Percentiles rank a stretch among this genome's conserved stretches.
These are phyloP conservation scores for Trametes hirsuta DNA, from an alignment of 1,284 basidiomycete genomes.

Conservation along the genomic window DNA sequence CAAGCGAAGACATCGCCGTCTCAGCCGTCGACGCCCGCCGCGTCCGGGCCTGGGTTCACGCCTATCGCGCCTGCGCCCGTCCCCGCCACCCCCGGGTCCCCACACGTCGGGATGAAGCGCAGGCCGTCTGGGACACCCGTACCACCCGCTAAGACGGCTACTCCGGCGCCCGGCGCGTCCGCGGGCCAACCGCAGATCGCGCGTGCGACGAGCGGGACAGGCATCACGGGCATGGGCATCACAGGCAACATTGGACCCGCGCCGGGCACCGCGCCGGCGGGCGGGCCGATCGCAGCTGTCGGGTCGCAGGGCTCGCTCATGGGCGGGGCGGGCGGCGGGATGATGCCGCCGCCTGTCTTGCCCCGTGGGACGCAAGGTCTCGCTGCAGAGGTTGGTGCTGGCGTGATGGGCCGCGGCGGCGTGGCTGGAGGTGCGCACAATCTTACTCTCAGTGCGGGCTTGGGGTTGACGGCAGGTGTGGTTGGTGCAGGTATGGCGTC, in stretches of 20 bases:
- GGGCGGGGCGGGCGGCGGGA: slow-evolving; percentile 22
- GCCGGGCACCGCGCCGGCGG: not conserved
- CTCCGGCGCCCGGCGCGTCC: slow-evolving; percentile 2
- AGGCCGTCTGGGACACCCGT: slow-evolving; percentile 27
- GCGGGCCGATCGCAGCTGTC: not conserved
- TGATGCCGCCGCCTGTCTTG: slow-evolving; percentile 23
- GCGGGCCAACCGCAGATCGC: slow-evolving; percentile 16
- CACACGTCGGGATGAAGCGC: slow-evolving; percentile 30
- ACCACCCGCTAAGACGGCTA: slow-evolving; percentile 10
- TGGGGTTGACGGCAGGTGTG: slow-evolving; percentile 16
- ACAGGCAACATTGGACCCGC: slow-evolving; percentile 23
- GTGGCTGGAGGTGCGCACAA: slow-evolving; percentile 1
- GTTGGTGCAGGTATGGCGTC: slow-evolving; percentile 11
- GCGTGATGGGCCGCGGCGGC: not conserved
- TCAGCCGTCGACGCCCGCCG: slow-evolving; percentile 12
- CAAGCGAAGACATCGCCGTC: slow-evolving; percentile 20
- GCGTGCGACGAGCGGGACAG: slow-evolving; percentile 18
- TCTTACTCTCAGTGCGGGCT: slow-evolving; percentile 18
- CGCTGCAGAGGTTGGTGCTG: not conserved
- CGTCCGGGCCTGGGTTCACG: slow-evolving; percentile 22
- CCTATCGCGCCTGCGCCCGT: slow-evolving; percentile 34
- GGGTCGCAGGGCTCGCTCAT: slow-evolving; percentile 9
- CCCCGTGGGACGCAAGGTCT: slow-evolving; percentile 6
- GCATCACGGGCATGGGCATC: slow-evolving; percentile 26
- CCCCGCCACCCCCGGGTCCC: slow-evolving; percentile 24